Percentiles rank a stretch among this genome's conserved stretches.
These are phyloP conservation scores for Dactylonectria estremocensis DNA, from an alignment of 2,329 filamentous ascomycete genomes.

Conservation along the genomic window DNA sequence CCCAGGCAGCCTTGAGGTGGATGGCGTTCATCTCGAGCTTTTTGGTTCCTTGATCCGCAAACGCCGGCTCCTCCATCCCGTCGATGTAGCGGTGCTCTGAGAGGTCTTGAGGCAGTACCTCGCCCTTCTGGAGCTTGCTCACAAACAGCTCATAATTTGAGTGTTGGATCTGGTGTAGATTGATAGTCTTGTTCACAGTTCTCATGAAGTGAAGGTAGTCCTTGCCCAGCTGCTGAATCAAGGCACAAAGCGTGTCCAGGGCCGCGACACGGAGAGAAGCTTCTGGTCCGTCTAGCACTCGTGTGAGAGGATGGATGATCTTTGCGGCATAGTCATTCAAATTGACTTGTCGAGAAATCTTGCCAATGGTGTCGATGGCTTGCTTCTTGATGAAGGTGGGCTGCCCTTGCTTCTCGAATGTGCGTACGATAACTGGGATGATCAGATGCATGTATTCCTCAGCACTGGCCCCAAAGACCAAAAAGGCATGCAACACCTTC, in stretches of 20 bases:
- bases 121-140: slow-evolving; percentile 93
- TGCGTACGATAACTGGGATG: slow-evolving; percentile 92
- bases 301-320: slow-evolving; percentile 93
- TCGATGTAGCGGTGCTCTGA: slow-evolving; percentile 86
- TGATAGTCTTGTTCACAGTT: slow-evolving; percentile 90
- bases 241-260: slow-evolving; percentile 92
- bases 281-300: slow-evolving; percentile 84
- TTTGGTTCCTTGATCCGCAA: slow-evolving; percentile 89
- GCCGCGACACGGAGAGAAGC: slow-evolving; percentile 83
- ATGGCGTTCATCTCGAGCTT: slow-evolving; percentile 98
- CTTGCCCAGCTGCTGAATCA: slow-evolving; percentile 95
- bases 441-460: slow-evolving; percentile 99
- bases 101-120: slow-evolving; percentile 94
- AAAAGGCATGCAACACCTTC: slow-evolving; percentile 92
- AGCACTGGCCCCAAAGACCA: slow-evolving; percentile 94
- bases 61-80: slow-evolving; percentile 83
- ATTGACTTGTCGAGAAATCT: slow-evolving; percentile 95
- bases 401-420: slow-evolving; percentile 91
- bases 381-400: slow-evolving; percentile 85
- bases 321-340: slow-evolving; percentile 96
- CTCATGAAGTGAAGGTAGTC: slow-evolving; percentile 96
- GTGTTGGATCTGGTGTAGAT: slow-evolving; percentile 85
- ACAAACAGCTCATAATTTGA: slow-evolving; percentile 94
- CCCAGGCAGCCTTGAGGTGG: slow-evolving; percentile 97
- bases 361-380: slow-evolving; percentile 95